phyloP scores from a whole-genome alignment of 2,329 filamentous ascomycete species.

The Xylaria sp. region DNA sequence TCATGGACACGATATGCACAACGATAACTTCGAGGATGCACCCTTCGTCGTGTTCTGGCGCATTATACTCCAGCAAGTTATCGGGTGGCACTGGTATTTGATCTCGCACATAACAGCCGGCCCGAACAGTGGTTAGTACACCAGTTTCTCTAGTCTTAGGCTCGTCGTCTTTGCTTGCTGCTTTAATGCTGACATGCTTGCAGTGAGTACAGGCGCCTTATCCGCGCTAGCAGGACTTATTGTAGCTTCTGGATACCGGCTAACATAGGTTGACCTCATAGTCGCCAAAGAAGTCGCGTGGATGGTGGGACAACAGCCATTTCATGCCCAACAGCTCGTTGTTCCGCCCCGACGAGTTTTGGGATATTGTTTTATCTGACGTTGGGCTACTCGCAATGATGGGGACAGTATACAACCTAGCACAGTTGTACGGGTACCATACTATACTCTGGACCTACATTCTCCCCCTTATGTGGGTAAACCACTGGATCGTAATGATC shows the following conservation, averaged over 20 bases:
- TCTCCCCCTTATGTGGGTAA: constrained; percentile 74
- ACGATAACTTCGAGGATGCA: constrained; percentile 26
- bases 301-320: constrained; percentile 63
- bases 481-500: constrained; percentile 76
- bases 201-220: neutral
- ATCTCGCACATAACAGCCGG: constrained; percentile 30
- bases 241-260: constrained; percentile 54
- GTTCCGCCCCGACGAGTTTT: constrained; percentile 66
- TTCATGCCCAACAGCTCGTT: constrained; percentile 70
- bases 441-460: constrained; percentile 68
- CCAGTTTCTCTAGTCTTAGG: constrained; percentile 44
- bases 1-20: constrained; percentile 1
- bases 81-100: constrained; percentile 31
- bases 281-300: constrained; percentile 55
- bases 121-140: constrained; percentile 71
- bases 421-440: constrained; percentile 62
- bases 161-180: neutral
- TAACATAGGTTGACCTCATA: neutral
- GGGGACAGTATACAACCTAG: constrained; percentile 61
- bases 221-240: neutral
- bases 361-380: constrained; percentile 68
- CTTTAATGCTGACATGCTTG: neutral
- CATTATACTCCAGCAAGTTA: constrained; percentile 29
- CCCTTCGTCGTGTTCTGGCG: constrained; percentile 28
- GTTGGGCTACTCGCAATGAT: constrained; percentile 66